Evolutionary conservation across 75 land plant genomes (phyloP).

Genomic region (Pinus taeda): DNA sequence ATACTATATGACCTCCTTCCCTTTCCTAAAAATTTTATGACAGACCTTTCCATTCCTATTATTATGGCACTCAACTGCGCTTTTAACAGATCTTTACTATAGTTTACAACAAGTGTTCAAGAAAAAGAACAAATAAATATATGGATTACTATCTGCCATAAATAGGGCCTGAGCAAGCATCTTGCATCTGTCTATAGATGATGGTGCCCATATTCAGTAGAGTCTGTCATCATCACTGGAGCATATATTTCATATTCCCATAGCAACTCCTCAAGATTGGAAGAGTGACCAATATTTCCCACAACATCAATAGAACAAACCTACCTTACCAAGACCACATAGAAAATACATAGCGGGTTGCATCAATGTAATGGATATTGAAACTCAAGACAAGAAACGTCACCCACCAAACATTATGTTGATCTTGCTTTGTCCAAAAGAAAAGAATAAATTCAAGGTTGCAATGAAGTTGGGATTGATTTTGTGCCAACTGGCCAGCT

Average conservation of each 20-base stretch:
- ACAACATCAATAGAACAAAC: neutral
- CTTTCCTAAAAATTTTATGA: neutral
- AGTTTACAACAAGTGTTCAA: neutral
- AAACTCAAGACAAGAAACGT: neutral
- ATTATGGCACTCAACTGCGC: neutral
- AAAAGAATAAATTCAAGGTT: neutral
- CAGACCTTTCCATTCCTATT: neutral
- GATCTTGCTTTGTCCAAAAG: neutral
- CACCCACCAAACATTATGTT: neutral
- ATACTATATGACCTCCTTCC: neutral
- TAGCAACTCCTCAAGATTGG: neutral
- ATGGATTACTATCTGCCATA: neutral
- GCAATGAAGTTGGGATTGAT: neutral
- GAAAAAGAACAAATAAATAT: neutral
- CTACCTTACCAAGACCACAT: neutral
- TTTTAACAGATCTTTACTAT: neutral
- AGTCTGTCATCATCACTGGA: neutral
- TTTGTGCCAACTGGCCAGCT: neutral
- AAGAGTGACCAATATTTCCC: neutral
- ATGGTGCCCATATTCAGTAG: neutral
- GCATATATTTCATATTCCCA: neutral
- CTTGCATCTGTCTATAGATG: constrained; percentile 1
- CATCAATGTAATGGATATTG: too few species aligned
- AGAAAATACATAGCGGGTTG: neutral
- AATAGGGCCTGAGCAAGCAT: neutral